Evolutionary conservation across 2,329 filamentous ascomycete genomes (phyloP).

Genomic region (Plectosphaerella plurivora): DNA sequence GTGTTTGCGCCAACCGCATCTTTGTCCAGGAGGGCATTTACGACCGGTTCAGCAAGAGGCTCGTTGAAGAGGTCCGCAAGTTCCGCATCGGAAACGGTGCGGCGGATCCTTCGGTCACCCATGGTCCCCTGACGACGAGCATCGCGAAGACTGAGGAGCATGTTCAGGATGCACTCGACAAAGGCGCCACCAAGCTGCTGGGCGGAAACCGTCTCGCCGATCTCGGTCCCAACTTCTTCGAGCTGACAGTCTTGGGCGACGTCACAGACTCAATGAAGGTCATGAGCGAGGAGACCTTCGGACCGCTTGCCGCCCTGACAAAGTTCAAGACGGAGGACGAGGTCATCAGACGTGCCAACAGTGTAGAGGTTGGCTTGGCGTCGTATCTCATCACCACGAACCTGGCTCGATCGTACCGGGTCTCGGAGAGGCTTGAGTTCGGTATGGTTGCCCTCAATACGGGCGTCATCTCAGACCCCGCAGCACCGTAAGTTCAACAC

Average conservation of each 20-base stretch:
- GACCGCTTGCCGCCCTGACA: conserved; percentile 67
- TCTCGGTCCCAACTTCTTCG: conserved; percentile 65
- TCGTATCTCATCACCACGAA: conserved; percentile 65
- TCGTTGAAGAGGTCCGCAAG: conserved; percentile 55
- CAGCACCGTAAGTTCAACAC: conserved; percentile 20
- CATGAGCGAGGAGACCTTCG: conserved; percentile 69
- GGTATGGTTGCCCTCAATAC: conserved; percentile 66
- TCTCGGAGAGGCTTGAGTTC: conserved; percentile 50
- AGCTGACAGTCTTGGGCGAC: conserved; percentile 65
- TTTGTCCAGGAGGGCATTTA: conserved; percentile 52
- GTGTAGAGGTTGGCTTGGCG: conserved; percentile 65
- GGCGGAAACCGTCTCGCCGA: conserved; percentile 60
- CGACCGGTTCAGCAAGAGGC: conserved; percentile 49
- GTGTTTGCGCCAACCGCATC: conserved; percentile 54
- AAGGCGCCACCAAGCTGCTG: conserved; percentile 55
- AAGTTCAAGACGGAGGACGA: conserved; percentile 67
- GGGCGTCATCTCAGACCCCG: conserved; percentile 27
- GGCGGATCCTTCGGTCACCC: conserved; percentile 48
- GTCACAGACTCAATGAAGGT: conserved; percentile 66
- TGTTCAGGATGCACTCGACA: conserved; percentile 58
- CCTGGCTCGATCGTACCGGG: conserved; percentile 30
- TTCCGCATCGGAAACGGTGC: conserved; percentile 52
- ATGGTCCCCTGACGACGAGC: conserved; percentile 62
- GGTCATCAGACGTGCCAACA: conserved; percentile 63
- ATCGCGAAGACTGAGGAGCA: conserved; percentile 60